These are phyloP conservation scores for Ascomycota sp. DNA, from an alignment of 2,329 filamentous ascomycete species.

Conservation along the genomic window DNA sequence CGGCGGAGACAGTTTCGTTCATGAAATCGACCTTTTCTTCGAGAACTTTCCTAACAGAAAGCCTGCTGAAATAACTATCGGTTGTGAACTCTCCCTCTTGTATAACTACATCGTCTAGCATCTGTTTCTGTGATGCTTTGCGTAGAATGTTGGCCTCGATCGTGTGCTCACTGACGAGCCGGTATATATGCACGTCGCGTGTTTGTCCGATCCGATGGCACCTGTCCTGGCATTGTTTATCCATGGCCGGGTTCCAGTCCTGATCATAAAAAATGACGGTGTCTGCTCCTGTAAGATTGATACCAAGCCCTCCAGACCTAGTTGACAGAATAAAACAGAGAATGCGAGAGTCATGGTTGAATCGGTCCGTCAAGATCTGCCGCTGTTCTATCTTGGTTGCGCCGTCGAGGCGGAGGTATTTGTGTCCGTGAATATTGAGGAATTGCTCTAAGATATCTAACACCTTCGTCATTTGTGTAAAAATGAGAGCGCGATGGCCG, in stretches of 20 bases:
- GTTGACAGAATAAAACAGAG: slow-evolving; percentile 91
- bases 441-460: slow-evolving; percentile 95
- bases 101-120: slow-evolving; percentile 95
- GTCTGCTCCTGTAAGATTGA: slow-evolving; percentile 91
- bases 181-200: slow-evolving; percentile 93
- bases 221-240: slow-evolving; percentile 95
- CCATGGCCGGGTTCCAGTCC: slow-evolving; percentile 99
- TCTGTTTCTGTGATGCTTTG: slow-evolving; percentile 91
- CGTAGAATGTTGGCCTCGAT: slow-evolving; percentile 96
- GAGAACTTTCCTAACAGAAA: slow-evolving; percentile 51
- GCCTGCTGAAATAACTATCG: slow-evolving; percentile 65
- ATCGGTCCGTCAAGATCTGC: slow-evolving; percentile 85
- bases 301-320: slow-evolving; percentile 80
- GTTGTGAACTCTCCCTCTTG: slow-evolving; percentile 97
- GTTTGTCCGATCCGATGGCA: slow-evolving; percentile 96
- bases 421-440: slow-evolving; percentile 91
- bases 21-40: slow-evolving; percentile 32
- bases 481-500: slow-evolving; percentile 87
- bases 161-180: slow-evolving; percentile 77
- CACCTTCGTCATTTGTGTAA: slow-evolving; percentile 98
- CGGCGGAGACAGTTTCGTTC: slow-evolving; percentile 40
- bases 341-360: slow-evolving; percentile 87
- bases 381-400: slow-evolving; percentile 89
- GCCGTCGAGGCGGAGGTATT: slow-evolving; percentile 91
- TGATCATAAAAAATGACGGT: slow-evolving; percentile 98